Evolutionary conservation across 129 eudicot species (phyloP), one percentile per base, ranked within the genome.

Genomic region (Saposhnikovia divaricata): DNA sequence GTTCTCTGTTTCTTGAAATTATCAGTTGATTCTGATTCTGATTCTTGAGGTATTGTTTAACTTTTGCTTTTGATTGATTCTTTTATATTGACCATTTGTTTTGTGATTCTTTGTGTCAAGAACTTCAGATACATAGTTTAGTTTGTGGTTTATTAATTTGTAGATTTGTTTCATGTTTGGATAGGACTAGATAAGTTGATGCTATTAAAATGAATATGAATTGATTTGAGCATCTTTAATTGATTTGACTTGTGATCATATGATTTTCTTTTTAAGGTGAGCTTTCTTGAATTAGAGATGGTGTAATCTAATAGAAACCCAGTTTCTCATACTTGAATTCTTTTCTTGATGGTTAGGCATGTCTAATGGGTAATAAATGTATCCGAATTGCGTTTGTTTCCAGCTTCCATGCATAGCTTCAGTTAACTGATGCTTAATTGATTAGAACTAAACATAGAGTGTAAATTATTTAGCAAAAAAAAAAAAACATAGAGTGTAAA

Each of bases 21-120:
- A 65, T 3, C 40, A 11, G 19, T 65, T 28, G 8, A 4, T 9
- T 61, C 69, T 55, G 27, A 46, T 46, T 44, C 25, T 59, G 68
- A 59, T 61, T 61, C 70, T 45, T 76, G 8, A 77, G 79, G 79
- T 77, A 51, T 7, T 61, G 15, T 61, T n/a, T 10, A 61, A 46
- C 7, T 48, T 51, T 37, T 77, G 23, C 45, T 57, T 76, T 50
- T 59, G 68, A 59, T 23, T 25, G 13, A 34, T 34, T 51, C 18
- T 50, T 34, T n/a, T 40, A 4, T 76, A 25, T 47, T 76, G 55
- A n/a, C 38, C 55, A 23, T 74, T 74, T 73, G 31, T 73, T 28
- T 46, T 46, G 23, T 25, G 37, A 75, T 75, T 47, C 15, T 31
- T 16, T 19, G 2, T 46, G 2, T 47, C 21, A 44, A 75, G 42